Evolutionary conservation across 345 rosid species (phyloP), one percentile per base, ranked within the genome.

Genomic region (Corymbia maculata): DNA sequence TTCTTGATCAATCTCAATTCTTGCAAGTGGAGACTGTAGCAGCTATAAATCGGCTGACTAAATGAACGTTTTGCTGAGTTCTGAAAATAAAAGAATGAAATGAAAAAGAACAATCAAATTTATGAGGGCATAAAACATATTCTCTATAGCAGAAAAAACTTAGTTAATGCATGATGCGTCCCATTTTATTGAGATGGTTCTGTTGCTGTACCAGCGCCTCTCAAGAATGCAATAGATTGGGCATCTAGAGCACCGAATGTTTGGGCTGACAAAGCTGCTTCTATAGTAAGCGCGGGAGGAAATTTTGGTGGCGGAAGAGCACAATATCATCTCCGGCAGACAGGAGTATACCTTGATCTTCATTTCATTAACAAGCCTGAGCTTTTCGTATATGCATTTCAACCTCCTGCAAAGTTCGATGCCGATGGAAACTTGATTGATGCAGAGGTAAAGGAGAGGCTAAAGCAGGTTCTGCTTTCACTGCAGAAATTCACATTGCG

Each of bases 151-250:
- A 75, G 28, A 75, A 10, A 10, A 70, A 10, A 9, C 49, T 42
- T 42, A 42, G 82, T 75, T 75, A 17, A 36, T 17, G 82, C 7
- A 0, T 42, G 49, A 75, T 42, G 82, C 49, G 7, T 75, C 49
- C 26, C 47, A 19, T 75, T 75, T 75, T 75, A 24, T 42, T 75
- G 82, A 42, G 82, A 75, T 42, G 7, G 53, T 85, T 52, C 16
- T 85, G 24, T 61, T 64, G 28, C 28, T 51, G n/a, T 86, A 45
- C 82, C 86, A 96, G 99, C 93, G 16, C 95, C 98, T 51, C 88
- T 96, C 91, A 97, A 97, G 95, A 97, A 97, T 87, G 98, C 98
- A 0, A 85, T 97, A 9, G 98, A 96, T 85, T 96, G 99, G 98
- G 97, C 96, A 12, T 97, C 99, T 53, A 88, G 97, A 88, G 12